Conservation (phyloP, 345 rosid genomes). For the Firmiana major region DNA sequence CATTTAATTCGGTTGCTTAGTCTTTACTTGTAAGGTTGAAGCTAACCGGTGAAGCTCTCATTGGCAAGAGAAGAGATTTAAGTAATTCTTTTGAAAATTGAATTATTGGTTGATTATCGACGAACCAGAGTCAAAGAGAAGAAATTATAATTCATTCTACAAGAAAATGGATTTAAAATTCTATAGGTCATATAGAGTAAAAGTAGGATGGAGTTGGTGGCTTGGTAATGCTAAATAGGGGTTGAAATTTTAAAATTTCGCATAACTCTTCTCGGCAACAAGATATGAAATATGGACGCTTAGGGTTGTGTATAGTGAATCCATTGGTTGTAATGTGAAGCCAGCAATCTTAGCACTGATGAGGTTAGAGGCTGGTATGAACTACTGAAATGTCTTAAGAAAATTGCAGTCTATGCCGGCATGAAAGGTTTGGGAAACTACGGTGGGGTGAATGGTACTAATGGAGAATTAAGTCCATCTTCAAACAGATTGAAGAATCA, state of each 20-base stretch:
- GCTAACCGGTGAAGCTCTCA: too few relatives aligned
- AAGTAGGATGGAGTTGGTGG: background rate
- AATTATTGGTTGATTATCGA: background rate
- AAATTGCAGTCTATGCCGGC: conserved; percentile 55
- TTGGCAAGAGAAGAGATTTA: too few relatives aligned
- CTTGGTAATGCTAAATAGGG: background rate
- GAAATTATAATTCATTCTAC: background rate
- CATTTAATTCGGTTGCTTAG: too few relatives aligned
- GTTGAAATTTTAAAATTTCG: background rate
- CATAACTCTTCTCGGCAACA: background rate
- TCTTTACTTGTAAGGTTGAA: too few relatives aligned
- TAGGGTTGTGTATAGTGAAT: background rate
- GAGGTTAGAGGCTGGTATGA: conserved; percentile 12
- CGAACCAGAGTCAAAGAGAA: background rate
- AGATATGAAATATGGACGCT: background rate
- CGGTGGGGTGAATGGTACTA: conserved; percentile 35
- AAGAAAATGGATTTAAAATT: background rate
- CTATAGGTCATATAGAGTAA: background rate
- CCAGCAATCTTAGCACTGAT: background rate
- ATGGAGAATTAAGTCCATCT: conserved; percentile 48
- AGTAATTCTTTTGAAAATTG: too few relatives aligned
- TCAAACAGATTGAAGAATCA: conserved; percentile 52
- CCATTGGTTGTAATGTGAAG: background rate
- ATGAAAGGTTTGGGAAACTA: conserved; percentile 48
- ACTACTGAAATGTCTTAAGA: conserved; percentile 20